Evolutionary conservation across 768 basidiomycete species (phyloP).

Genomic region (Lactifluus hygrophoroides): DNA sequence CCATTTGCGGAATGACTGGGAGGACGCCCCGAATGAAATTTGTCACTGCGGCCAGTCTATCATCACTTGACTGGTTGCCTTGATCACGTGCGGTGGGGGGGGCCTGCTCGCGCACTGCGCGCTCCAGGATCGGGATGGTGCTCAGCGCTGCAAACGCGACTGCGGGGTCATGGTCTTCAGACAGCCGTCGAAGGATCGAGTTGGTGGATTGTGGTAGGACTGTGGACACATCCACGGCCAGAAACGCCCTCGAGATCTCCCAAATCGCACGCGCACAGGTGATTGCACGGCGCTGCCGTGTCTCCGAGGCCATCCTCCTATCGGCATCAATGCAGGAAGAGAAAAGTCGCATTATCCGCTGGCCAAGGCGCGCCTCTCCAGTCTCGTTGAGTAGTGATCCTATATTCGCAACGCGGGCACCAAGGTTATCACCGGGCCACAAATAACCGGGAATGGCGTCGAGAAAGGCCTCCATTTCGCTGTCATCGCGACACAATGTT

Average conservation of each 20-base stretch:
- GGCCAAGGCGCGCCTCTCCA: neutral
- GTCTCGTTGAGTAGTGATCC: neutral
- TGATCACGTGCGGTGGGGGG: neutral
- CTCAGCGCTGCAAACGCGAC: neutral
- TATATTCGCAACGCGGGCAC: neutral
- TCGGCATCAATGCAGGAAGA: neutral
- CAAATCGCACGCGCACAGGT: slow-evolving; percentile 7
- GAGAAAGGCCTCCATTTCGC: neutral
- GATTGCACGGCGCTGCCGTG: slow-evolving; percentile 9
- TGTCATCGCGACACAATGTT: neutral
- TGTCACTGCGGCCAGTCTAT: neutral
- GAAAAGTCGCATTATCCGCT: slow-evolving; percentile 4
- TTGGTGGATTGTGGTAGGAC: neutral
- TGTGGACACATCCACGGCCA: neutral
- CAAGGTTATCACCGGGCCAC: too few species aligned
- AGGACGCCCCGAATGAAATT: neutral
- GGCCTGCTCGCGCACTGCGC: neutral
- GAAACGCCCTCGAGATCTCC: slow-evolving; percentile 3
- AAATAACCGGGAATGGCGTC: slow-evolving; percentile 1
- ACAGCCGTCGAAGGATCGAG: neutral
- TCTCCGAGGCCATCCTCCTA: slow-evolving; percentile 4
- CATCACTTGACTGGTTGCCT: neutral
- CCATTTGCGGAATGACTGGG: neutral
- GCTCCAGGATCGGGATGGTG: neutral
- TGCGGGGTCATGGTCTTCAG: neutral